These are phyloP conservation scores for Lactarius trivialis DNA, from an alignment of 768 basidiomycete species.

Conservation along the genomic window DNA sequence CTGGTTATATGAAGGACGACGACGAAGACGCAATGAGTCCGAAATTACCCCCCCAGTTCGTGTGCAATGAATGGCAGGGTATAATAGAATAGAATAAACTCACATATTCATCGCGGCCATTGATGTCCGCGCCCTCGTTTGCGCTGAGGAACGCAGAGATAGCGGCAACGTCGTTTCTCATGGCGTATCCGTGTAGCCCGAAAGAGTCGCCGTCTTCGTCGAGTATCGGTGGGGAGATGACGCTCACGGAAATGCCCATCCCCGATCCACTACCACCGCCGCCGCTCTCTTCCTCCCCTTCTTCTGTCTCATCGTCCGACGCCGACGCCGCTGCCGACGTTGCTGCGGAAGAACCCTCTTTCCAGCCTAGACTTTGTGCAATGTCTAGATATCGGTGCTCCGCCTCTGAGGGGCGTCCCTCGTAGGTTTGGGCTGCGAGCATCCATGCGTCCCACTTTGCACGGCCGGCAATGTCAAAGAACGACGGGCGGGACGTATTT, in stretches of 20 bases:
- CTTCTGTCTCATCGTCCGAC: slow-evolving; percentile 24
- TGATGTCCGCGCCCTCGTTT: slow-evolving; percentile 41
- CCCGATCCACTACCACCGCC: slow-evolving; percentile 34
- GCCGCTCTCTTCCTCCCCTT: slow-evolving; percentile 8
- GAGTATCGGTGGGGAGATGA: slow-evolving; percentile 38
- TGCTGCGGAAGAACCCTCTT: slow-evolving; percentile 29
- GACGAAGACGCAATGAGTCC: slow-evolving; percentile 5
- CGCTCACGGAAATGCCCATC: slow-evolving; percentile 60
- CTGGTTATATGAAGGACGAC: slow-evolving; percentile 34
- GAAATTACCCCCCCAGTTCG: background rate
- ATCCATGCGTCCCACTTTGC: slow-evolving; percentile 90
- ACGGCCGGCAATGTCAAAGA: slow-evolving; percentile 73
- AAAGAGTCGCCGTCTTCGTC: slow-evolving; percentile 29
- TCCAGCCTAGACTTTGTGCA: slow-evolving; percentile 67
- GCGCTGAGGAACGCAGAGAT: slow-evolving; percentile 39
- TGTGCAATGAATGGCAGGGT: background rate
- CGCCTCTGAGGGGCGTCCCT: slow-evolving; percentile 37
- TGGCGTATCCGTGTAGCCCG: slow-evolving; percentile 54
- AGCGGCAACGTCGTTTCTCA: slow-evolving; percentile 45
- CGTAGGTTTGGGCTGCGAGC: slow-evolving; percentile 43
- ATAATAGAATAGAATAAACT: slow-evolving; percentile 26
- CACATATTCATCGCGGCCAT: slow-evolving; percentile 70
- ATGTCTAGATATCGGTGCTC: slow-evolving; percentile 64
- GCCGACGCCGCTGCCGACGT: background rate
- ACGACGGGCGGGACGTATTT: slow-evolving; percentile 52